Base-by-base conservation (phyloP, 805 yeast genomes). In the Starmera caribaea region DNA sequence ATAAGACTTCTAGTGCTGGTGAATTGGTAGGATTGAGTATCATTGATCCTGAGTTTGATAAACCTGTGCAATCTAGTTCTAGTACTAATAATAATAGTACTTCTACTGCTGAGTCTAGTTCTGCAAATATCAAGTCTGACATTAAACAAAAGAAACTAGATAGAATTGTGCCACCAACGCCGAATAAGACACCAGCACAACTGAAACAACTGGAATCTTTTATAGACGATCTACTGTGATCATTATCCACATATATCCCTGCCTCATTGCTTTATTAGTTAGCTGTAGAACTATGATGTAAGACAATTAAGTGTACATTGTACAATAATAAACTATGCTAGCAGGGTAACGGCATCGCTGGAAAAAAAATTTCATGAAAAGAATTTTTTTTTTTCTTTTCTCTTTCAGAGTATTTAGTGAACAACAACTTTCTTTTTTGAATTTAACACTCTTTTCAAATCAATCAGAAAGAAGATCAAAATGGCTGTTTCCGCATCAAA, bases 401-500 rank as follows among this genome's bases (percentile, higher is more conserved):
- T 30, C 32, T n/a, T 13, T 16, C 29, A 9, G 28, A 35, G 26
- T 26, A 28, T 27, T 30, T 5, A 8, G 16, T 29, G 4, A 30
- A 15, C 16, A 15, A 11, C 7, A 21, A n/a, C n/a, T 36, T 32
- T 11, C 27, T 9, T 15, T 12, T 17, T 28, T 10, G 30, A 28
- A 28, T 28, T 28, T 28, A n/a, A n/a, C n/a, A n/a, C n/a, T n/a
- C n/a, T n/a, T n/a, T n/a, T n/a, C n/a, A n/a, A n/a, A n/a, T n/a
- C n/a, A n/a, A n/a, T n/a, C n/a, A 13, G 30, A 13, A 9, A 30
- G 16, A 8, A 32, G 15, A 8, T 26, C 31, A 32, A 15, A 30
- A 51, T 53, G 57, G 59, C 52, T 36, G 51, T 55, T 45, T 90
- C 97, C 41, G 79, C 96, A 49, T 88, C 97, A 16, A 90, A 90